phyloP scores from a whole-genome alignment of 2,329 filamentous ascomycete genomes.

The Lasiodiplodia sp. region DNA sequence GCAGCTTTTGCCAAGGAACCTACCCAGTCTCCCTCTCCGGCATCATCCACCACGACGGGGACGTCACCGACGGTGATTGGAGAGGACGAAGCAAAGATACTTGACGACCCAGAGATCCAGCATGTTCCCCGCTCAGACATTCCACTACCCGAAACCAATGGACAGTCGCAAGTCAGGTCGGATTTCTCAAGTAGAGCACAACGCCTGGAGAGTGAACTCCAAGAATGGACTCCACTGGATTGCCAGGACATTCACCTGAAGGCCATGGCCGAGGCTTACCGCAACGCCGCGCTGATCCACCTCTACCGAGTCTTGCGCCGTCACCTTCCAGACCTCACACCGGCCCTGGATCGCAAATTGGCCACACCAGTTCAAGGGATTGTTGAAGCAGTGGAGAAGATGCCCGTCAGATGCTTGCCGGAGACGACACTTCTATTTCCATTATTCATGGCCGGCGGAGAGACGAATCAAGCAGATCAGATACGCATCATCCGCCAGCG shows the following conservation, averaged over 20 bases:
- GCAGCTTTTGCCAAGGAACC: constrained; percentile 12
- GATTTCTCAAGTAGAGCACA: constrained; percentile 28
- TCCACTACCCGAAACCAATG: background rate
- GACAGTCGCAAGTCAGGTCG: constrained; percentile 13
- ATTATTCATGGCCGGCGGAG: constrained; percentile 28
- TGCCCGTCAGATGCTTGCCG: constrained; percentile 28
- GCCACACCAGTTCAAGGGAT: constrained; percentile 25
- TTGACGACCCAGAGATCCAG: constrained; percentile 17
- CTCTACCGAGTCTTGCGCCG: constrained; percentile 25
- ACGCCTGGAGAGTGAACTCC: constrained; percentile 19
- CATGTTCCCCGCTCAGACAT: constrained; percentile 8
- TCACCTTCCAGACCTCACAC: constrained; percentile 24
- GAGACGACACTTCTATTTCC: constrained; percentile 28
- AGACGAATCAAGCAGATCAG: constrained; percentile 16
- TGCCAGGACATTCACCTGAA: constrained; percentile 25
- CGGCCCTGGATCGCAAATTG: constrained; percentile 25
- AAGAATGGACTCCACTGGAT: constrained; percentile 26
- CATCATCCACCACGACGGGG: constrained; percentile 2
- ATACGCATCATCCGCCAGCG: constrained; percentile 29
- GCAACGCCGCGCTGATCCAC: constrained; percentile 28
- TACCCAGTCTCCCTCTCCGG: constrained; percentile 11
- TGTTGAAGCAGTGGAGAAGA: constrained; percentile 26
- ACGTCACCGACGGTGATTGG: constrained; percentile 1
- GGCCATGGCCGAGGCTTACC: constrained; percentile 28
- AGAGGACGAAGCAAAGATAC: constrained; percentile 12